Base-by-base conservation (phyloP, 768 basidiomycete species). In the Mycena pura region DNA sequence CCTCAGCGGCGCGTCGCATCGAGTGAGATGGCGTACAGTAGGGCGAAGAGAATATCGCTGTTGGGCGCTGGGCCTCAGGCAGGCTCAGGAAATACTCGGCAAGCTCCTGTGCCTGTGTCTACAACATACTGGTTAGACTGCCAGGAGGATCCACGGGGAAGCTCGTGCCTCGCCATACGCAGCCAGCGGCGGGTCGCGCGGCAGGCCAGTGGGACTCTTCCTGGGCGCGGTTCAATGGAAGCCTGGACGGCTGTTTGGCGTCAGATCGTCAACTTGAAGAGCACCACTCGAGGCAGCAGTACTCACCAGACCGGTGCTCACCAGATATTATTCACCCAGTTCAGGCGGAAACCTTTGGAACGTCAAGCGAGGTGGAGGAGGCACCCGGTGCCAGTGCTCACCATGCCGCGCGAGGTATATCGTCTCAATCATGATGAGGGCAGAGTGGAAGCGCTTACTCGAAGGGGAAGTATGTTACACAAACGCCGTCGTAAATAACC, bases 1-100 rank as follows among this genome's bases (percentile, higher is more conserved):
- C 11, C 32, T 48, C 21, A 21, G 13, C 29, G 43, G 40, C 41
- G 38, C 29, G 15, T 49, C 19, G 31, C 32, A 49, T 17, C 21
- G 53, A 44, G 49, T n/a, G 28, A 36, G 45, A 24, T 22, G 22
- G 70, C 74, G 69, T 77, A 92, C 92, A 95, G 70, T 90, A 93
- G 8, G 92, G 92, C 10, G 92, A 94, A 11, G 91, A 92, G 72
- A 92, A 89, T 57, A 94, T 90, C 6, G 84, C 88, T 2, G 89
- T 93, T 1, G 93, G 93, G 13, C 83, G 80, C 41, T 88, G 81
- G 7, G 86, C 80, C 53, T 83, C 80, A 15, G 91, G 89, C 15
- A 93, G 76, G 8, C 84, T 82, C 21, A 78, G 62, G 65, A 93
- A 86, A 71, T 90, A 84, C 15, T 78, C 76, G 2, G 86, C 89